Percentiles rank a stretch among this genome's conserved stretches.
Conservation (phyloP, 1,139 yeast genomes). For the Debaryomyces singareniensis region DNA sequence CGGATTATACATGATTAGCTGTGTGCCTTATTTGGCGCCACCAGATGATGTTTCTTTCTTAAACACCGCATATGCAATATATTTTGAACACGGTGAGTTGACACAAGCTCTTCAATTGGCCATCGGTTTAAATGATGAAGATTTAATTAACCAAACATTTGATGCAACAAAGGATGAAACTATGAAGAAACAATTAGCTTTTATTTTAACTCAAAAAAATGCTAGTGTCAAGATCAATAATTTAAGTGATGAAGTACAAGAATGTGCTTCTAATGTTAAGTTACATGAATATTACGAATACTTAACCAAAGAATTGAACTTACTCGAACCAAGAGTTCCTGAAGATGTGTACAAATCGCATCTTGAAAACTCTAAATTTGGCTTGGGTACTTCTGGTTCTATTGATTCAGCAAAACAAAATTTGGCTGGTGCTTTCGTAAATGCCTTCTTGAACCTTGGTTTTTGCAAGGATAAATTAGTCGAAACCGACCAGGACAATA, state of each 20-base stretch:
- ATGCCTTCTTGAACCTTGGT: conserved; percentile 86
- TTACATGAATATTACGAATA: conserved; percentile 76
- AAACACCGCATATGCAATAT: conserved; percentile 86
- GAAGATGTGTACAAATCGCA: conserved; percentile 93
- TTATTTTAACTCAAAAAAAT: conserved; percentile 83
- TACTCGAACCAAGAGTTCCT: conserved; percentile 86
- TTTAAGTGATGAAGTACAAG: conserved; percentile 75
- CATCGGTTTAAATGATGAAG: conserved; percentile 79
- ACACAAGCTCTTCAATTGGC: conserved; percentile 91
- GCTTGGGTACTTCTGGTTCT: conserved; percentile 50
- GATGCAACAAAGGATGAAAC: conserved; percentile 64
- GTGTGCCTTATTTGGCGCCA: conserved; percentile 92
- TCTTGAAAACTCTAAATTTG: conserved; percentile 62
- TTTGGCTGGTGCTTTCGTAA: conserved; percentile 91
- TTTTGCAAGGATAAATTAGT: conserved; percentile 81
- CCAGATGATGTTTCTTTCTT: conserved; percentile 88
- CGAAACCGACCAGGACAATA: conserved; percentile 64
- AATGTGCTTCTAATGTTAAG: conserved; percentile 74
- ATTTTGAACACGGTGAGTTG: conserved; percentile 69
- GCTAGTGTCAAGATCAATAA: conserved; percentile 62
- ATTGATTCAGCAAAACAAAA: conserved; percentile 94
- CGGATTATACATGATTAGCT: conserved; percentile 89
- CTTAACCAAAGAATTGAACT: conserved; percentile 78
- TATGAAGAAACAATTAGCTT: conserved; percentile 85
- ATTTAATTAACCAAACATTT: conserved; percentile 72